Base-by-base conservation (phyloP, 2,329 filamentous ascomycete species). In the Cladorrhinum sp. region DNA sequence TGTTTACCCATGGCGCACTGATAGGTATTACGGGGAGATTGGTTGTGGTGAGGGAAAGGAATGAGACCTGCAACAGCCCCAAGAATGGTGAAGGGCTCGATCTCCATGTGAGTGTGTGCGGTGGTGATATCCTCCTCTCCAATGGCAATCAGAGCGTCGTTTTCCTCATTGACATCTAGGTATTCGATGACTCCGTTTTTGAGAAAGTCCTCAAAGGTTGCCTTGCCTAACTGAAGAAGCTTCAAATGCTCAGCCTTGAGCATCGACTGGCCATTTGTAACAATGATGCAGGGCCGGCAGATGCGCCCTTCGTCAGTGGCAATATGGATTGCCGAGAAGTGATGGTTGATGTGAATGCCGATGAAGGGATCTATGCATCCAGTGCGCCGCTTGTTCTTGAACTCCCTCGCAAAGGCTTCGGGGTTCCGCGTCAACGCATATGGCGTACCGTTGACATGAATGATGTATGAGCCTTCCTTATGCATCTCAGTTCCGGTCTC, bases 1-100 rank as follows among this genome's bases (percentile, higher is more conserved):
- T 99, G 95, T 79, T 99, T 99, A 84, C 95, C 95, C 95, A 99
- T 99, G 77, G 95, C 95, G 78, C 94, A 97, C 81, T 98, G 94
- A 72, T 99, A 99, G 0, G 95, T 99, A 73, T 99, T 99, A 82
- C 95, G 85, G 9, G 95, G 95, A 16, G 96, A 99, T 75, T 99
- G 95, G 76, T 99, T 99, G 80, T 99, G 95, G 74, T 99, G 95
- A 8, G 95, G 95, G 72, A 98, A 99, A 3, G 95, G 95, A 73
- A 99, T 99, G 39, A 99, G 81, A 49, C 95, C 95, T 42, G 95
- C 95, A 24, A 99, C 95, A 52, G 95, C 95, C 24, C 95, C 95
- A 14, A 99, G 84, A 55, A 99, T 89, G 1, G 95, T 99, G 72
- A 99, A 99, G 0, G 96, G 96, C 73, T 99, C 95, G 64, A 99